Base-by-base conservation (phyloP, 1,284 basidiomycete genomes). In the Rhodotorula sp. region DNA sequence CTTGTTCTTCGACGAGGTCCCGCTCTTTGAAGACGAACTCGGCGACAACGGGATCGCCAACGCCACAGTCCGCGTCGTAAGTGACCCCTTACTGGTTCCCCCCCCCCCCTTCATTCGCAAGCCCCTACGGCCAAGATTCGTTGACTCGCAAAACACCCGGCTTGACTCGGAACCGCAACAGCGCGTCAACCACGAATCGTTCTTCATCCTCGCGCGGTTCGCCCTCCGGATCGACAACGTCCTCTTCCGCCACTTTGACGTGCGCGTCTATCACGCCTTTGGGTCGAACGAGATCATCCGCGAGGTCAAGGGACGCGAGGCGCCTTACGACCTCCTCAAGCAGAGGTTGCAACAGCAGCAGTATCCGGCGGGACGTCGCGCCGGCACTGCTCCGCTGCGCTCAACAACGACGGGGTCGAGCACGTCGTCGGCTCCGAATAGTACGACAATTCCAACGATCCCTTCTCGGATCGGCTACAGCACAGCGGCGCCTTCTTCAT, bases 121-220 rank as follows among this genome's bases (percentile, higher is more conserved):
- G n/a, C n/a, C n/a, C n/a, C n/a, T n/a, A n/a, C n/a, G n/a, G n/a
- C n/a, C n/a, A n/a, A n/a, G n/a, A n/a, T n/a, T n/a, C n/a, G n/a
- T n/a, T n/a, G n/a, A n/a, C n/a, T n/a, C n/a, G n/a, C n/a, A n/a
- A n/a, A n/a, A n/a, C n/a, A n/a, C n/a, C n/a, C n/a, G n/a, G n/a
- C n/a, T n/a, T n/a, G n/a, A n/a, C n/a, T n/a, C n/a, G n/a, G n/a
- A n/a, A n/a, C n/a, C n/a, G 20, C 20, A 45, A 29, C 77, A 96
- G 93, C 89, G 96, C 67, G 94, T 99, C 59, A 99, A 99, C 95
- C 94, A 95, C 0, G 89, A 89, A n/a, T 95, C 90, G 62, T 85
- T 97, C 75, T 95, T 98, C 81, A 87, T 98, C 72, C 87, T 99
- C 15, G 86, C 89, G 2, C 86, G 96, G 12, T 93, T 97, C 80